Evolutionary conservation across 371 early-diverging fungal species (phyloP), one percentile per base, ranked within the genome.

Genomic region (Quaeritorhiza haematococci): DNA sequence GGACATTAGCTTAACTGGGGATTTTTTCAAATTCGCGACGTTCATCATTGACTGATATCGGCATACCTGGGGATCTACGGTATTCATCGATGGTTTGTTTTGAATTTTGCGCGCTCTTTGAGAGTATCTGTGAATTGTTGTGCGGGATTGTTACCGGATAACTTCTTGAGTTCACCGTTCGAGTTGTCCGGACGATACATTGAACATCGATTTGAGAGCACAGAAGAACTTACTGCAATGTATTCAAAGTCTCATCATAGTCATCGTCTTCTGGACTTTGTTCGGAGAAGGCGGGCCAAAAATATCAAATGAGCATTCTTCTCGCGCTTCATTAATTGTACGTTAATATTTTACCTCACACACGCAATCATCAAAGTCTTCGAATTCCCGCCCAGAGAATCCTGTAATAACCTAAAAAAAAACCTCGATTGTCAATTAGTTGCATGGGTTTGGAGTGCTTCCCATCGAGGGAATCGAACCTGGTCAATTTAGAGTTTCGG

Each of bases 191-290:
- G n/a, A n/a, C n/a, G n/a, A n/a, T n/a, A n/a, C n/a, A n/a, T n/a
- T n/a, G n/a, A n/a, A n/a, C 42, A 5, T 42, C 19, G 6, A 42
- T 32, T 42, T 29, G n/a, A 27, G 24, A 2, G 4, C 21, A 7
- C 10, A 27, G 7, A 34, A 38, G 23, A 32, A 30, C 33, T 51
- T 35, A 63, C 61, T 71, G 71, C 8, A 75, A 42, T 1, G 72
- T 71, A 61, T 75, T 75, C 21, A 75, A 49, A 0, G 71, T 71
- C 53, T 75, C 75, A 10, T 75, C 75, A 56, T 60, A 54, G 42
- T 75, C 75, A 24, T 71, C 67, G 5, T 62, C 63, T 8, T 54
- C 38, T 1, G 75, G 71, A 38, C 72, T 57, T 24, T 23, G 17
- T 35, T 7, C 35, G 8, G 35, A 35, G 17, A 7, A 8, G 17